Evolutionary conservation across 2,329 filamentous ascomycete genomes (phyloP), one percentile per base, ranked within the genome.

Genomic region (Aureobasidium sp.): DNA sequence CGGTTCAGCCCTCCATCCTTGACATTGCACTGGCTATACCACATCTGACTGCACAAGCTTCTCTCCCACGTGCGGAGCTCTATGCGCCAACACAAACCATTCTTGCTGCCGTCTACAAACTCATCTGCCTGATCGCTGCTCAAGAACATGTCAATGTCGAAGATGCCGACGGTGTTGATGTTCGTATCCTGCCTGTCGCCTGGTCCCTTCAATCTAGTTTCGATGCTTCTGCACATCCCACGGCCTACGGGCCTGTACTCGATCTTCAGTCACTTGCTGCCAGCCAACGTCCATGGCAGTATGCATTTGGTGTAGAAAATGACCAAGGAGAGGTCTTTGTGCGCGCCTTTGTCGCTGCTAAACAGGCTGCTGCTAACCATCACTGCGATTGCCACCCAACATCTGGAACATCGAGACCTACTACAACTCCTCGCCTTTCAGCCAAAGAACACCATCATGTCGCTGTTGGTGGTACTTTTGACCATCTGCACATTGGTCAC

Each of bases 401-500:
- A 15, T 12, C 32, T 48, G 43, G 37, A 59, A 5, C 20, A 27
- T 13, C 55, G 9, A 37, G 46, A 15, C n/a, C 65, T 2, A 37
- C 39, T 24, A 17, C 53, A 15, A 2, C 27, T 44, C 52, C 47
- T 24, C 6, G 47, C 63, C 26, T 57, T 66, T 69, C 69, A 46
- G 72, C 72, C 2, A 65, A 66, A 27, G 69, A 74, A 46, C 83
- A 89, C 72, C 76, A 79, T 63, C 82, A 84, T 15, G 88, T 95
- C 55, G 90, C 88, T 59, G 84, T 97, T 13, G 94, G 93, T 34
- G 94, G 94, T 10, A 99, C 94, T 0, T 99, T 97, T 75, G 94
- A 99, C 73, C 92, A 97, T 75, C 82, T 99, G 26, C 94, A 99
- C 72, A 87, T 90, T 4, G 94, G 94, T 6, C 94, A 99, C 78